Evolutionary conservation across 148 eudicot species (phyloP).

Genomic region (Amaranthus cruentus): DNA sequence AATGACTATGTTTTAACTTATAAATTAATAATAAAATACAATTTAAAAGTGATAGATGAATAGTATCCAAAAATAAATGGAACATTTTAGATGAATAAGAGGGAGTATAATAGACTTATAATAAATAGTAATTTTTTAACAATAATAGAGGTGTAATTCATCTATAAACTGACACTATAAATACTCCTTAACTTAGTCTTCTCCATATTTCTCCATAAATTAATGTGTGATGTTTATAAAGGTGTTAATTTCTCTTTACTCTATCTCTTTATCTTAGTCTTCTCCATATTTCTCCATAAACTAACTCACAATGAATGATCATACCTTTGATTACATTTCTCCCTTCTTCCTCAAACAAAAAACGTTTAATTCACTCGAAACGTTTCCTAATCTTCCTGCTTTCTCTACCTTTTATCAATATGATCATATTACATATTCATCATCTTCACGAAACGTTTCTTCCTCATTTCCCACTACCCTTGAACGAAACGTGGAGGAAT

Average conservation of each 20-base stretch:
- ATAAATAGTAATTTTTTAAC: no score
- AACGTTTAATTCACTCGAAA: conserved; percentile 6
- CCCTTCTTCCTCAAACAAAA: background rate
- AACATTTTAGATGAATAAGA: no score
- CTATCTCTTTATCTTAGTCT: background rate
- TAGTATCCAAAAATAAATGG: no score
- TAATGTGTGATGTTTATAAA: no score
- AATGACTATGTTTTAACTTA: no score
- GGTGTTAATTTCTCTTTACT: background rate
- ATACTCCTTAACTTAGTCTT: background rate
- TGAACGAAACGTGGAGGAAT: background rate
- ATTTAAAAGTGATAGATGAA: no score
- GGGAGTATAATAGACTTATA: no score
- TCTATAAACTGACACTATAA: background rate
- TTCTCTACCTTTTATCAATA: background rate
- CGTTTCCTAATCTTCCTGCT: conserved; percentile 3
- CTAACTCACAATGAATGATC: conserved; percentile 15
- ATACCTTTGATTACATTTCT: conserved; percentile 8
- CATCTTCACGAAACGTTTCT: conserved; percentile 18
- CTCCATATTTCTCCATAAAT: background rate
- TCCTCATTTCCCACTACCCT: background rate
- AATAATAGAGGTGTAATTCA: background rate
- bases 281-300: background rate
- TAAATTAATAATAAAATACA: no score
- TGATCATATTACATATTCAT: background rate